Evolutionary conservation across 106 monocot species (phyloP), one percentile per base, ranked within the genome.

Genomic region (Narthecium ossifragum): DNA sequence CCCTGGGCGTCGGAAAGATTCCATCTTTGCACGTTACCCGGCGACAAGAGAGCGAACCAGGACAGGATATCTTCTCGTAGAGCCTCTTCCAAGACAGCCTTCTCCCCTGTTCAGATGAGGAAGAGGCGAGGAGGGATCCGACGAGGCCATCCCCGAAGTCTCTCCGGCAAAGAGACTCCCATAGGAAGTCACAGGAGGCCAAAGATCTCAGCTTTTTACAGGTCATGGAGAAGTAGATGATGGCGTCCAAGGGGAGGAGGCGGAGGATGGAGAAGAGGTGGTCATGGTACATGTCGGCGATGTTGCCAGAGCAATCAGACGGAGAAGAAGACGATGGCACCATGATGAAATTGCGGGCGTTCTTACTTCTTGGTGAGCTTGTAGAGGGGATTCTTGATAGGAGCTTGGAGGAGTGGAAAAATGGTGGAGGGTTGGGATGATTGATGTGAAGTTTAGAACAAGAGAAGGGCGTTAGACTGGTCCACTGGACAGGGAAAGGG

Each of bases 171-270:
- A 75, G 43, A 8, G 63, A 45, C 23, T 70, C 69, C 75, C 75
- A 75, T 9, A 75, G 69, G 15, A 51, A 28, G 22, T 69, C 69
- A 14, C 39, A 51, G 15, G 49, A 58, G 21, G 36, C 69, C 41
- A 75, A 46, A 59, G 63, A 69, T n/a, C n/a, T n/a, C n/a, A n/a
- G n/a, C n/a, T n/a, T n/a, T n/a, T n/a, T n/a, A n/a, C n/a, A n/a
- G n/a, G 75, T 75, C 75, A 64, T 64, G 51, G 75, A 75, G 69
- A 75, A 75, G 64, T 69, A 54, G 69, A 75, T 8, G 21, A 75
- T 51, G 33, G 69, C 69, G 1, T 69, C 63, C 2, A 58, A 18
- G 38, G 75, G 75, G 29, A 75, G 75, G 30, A 70, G 69, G 23
- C 64, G 57, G 31, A 75, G 63, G 39, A 75, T 64, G 22, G 69